Evolutionary conservation across 129 eudicot species (phyloP).

Genomic region (Flaveria robusta): DNA sequence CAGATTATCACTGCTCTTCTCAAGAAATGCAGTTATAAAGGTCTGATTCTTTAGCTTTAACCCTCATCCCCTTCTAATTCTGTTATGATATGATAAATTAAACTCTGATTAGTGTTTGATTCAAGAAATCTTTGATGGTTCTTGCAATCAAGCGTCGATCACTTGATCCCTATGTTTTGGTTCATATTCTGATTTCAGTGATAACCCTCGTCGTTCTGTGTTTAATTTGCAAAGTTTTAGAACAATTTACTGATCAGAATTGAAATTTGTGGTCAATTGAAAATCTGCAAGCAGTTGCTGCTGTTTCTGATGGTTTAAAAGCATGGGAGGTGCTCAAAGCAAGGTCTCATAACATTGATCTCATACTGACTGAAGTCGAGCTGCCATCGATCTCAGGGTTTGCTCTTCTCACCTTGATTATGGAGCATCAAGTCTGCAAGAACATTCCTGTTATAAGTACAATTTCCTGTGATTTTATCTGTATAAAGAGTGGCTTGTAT

Average conservation of each 20-base stretch:
- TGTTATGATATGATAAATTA: too few species aligned
- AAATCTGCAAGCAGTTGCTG: slow-evolving; percentile 56
- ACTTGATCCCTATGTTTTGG: background rate
- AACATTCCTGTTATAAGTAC: slow-evolving; percentile 93
- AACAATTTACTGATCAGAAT: background rate
- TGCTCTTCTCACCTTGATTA: slow-evolving; percentile 75
- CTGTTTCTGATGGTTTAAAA: slow-evolving; percentile 84
- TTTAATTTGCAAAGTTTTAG: background rate
- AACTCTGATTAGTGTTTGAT: too few species aligned
- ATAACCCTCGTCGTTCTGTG: too few species aligned
- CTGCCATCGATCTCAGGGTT: slow-evolving; percentile 86
- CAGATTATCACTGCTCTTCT: slow-evolving; percentile 89
- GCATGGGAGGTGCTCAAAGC: slow-evolving; percentile 85
- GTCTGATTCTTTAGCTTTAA: slow-evolving; percentile 5
- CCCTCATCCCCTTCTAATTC: background rate
- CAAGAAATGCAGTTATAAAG: slow-evolving; percentile 89
- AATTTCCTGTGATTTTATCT: slow-evolving; percentile 2
- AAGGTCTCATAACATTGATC: slow-evolving; percentile 62
- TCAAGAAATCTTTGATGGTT: too few species aligned
- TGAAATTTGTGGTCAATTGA: too few species aligned
- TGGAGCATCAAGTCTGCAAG: slow-evolving; percentile 81
- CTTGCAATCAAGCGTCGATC: too few species aligned
- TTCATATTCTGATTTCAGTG: background rate
- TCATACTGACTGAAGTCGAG: slow-evolving; percentile 84
- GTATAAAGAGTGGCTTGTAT: background rate